Base-by-base conservation (phyloP, 2,329 filamentous ascomycete genomes). In the Arthrobotrys megalospora region DNA sequence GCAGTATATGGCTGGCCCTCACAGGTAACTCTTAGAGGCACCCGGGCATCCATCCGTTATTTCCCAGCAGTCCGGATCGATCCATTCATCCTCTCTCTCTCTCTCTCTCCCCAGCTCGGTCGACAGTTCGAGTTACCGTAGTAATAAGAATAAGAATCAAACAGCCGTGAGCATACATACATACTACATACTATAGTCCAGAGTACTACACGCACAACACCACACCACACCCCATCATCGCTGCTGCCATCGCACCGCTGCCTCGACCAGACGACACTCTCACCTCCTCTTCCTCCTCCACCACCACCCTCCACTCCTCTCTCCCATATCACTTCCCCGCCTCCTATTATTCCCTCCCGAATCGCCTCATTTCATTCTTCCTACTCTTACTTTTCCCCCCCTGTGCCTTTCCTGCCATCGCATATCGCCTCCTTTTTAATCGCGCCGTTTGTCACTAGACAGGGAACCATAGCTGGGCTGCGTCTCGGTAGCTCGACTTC, bases 401-500 rank as follows among this genome's bases (percentile, higher is more conserved):
- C 11, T 28, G 6, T n/a, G 10, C 11, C 24, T 36, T 32, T 52
- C 50, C 34, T 41, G 32, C 19, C 32, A 12, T 53, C 66, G 41
- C 19, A 41, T 32, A 47, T 45, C 58, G 38, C 58, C 58, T 63
- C 58, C 58, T 47, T 63, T 63, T 63, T 47, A 45, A 45, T 63
- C 52, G 52, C 52, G 52, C 52, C 52, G 52, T 55, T 55, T 55
- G 52, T 55, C 52, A 55, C 52, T 28, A 16, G 14, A 53, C 48
- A 53, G 48, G 53, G 19, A 60, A 43, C 6, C 36, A 12, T 12
- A 36, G 28, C 60, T 55, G 67, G 14, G 55, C 36, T 43, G 55
- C 36, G 47, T 53, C 60, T 75, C 53, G 47, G 64, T 68, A 69
- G 58, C 72, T 69, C 66, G 62, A 60, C 63, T 65, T 69, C 66